These are phyloP conservation scores for Solanum gracilifrons DNA, from an alignment of 257 asterid species.

Conservation along the genomic window DNA sequence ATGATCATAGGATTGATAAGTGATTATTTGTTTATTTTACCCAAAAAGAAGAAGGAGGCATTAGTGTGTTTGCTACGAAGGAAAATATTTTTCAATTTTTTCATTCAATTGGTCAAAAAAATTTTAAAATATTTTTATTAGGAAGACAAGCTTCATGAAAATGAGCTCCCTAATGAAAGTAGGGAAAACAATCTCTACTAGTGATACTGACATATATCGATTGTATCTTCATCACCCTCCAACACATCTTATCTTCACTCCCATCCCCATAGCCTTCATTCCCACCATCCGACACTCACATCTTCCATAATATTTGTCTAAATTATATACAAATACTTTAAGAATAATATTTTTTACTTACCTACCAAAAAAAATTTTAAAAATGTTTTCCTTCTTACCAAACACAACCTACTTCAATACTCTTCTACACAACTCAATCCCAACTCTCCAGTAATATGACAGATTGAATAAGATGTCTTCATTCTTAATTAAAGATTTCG, in stretches of 20 bases:
- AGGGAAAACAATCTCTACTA: background rate
- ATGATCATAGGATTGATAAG: background rate
- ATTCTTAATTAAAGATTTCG: background rate
- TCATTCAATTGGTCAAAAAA: background rate
- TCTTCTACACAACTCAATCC: background rate
- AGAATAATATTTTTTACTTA: no score
- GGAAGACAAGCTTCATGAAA: no score
- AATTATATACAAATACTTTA: no score
- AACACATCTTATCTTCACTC: background rate
- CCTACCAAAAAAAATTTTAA: no score
- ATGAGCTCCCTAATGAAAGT: background rate
- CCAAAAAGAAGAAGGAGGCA: background rate
- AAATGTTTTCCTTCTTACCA: background rate
- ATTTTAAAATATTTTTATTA: no score
- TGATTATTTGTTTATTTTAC: no score
- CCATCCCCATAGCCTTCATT: background rate
- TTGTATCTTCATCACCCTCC: background rate
- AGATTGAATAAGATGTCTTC: background rate
- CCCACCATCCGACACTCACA: background rate
- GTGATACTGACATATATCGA: background rate
- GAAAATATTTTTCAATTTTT: no score
- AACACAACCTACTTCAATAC: background rate
- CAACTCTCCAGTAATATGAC: background rate
- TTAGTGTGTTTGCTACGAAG: background rate
- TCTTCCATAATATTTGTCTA: no score